A percentile compares a stretch with the other conserved stretches of the same genome.
These are phyloP conservation scores for Kingdonia uniflora DNA, from an alignment of 164 flowering plant species.

Conservation along the genomic window DNA sequence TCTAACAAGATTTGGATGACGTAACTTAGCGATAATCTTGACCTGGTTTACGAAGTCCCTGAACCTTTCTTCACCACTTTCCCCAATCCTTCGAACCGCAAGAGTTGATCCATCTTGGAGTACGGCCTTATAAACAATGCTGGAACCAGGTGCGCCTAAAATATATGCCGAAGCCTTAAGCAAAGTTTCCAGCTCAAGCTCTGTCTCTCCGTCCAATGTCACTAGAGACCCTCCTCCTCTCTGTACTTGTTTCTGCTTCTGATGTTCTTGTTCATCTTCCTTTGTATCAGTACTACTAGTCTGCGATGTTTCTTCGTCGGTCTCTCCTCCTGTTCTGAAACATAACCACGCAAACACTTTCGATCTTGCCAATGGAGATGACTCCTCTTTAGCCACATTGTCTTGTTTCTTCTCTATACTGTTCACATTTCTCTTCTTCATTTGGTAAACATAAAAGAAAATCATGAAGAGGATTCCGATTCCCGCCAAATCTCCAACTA, in stretches of 20 bases:
- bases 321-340: constrained; percentile 13
- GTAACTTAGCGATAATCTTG: constrained; percentile 54
- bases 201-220: constrained; percentile 61
- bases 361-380: constrained; percentile 7
- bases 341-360: constrained; percentile 29
- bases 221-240: constrained; percentile 43
- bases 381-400: neutral
- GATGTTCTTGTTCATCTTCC: constrained; percentile 8
- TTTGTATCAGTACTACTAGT: constrained; percentile 15
- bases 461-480: constrained; percentile 34
- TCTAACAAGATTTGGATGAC: constrained; percentile 77
- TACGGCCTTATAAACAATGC: constrained; percentile 93
- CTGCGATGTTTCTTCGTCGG: constrained; percentile 35
- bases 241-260: constrained; percentile 12
- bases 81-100: constrained; percentile 79
- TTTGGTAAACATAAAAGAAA: constrained; percentile 40
- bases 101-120: constrained; percentile 52
- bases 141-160: constrained; percentile 76
- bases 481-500: constrained; percentile 54
- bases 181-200: constrained; percentile 72
- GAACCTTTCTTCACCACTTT: constrained; percentile 49
- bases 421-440: constrained; percentile 18
- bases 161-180: constrained; percentile 91
- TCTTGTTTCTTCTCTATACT: constrained; percentile 8
- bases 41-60: constrained; percentile 80